phyloP scores from a whole-genome alignment of 2,329 filamentous ascomycete species.

The Leptographium procerum region DNA sequence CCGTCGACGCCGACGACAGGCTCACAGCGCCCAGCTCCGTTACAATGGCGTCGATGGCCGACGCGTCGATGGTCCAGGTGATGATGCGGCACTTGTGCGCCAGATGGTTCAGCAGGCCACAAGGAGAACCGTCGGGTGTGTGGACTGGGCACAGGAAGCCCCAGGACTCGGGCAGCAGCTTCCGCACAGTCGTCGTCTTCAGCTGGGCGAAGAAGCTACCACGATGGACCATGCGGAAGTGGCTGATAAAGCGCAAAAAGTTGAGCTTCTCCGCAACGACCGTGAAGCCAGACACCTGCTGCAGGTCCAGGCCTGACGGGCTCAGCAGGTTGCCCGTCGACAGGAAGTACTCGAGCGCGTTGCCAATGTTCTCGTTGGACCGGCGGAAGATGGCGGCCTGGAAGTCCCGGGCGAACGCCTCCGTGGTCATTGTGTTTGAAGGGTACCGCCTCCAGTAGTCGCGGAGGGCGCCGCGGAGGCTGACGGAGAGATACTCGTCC shows the following conservation, averaged over 20 bases:
- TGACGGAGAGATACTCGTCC: constrained; percentile 67
- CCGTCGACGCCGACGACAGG: constrained; percentile 64
- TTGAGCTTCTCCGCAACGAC: constrained; percentile 99
- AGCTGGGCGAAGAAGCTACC: constrained; percentile 97
- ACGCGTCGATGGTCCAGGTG: constrained; percentile 63
- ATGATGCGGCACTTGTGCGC: constrained; percentile 89
- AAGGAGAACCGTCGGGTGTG: constrained; percentile 91
- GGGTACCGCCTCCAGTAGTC: constrained; percentile 46
- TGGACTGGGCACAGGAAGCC: constrained; percentile 96
- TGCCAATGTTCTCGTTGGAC: constrained; percentile 80
- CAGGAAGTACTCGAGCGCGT: constrained; percentile 84
- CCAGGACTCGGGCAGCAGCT: constrained; percentile 92
- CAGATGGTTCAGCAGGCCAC: constrained; percentile 88
- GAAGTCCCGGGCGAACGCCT: constrained; percentile 71
- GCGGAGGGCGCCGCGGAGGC: constrained; percentile 39
- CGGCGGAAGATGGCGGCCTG: constrained; percentile 64
- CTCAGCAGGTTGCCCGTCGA: constrained; percentile 91
- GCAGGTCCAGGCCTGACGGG: constrained; percentile 83
- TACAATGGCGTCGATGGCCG: constrained; percentile 60
- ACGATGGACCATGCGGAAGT: constrained; percentile 97
- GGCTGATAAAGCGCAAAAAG: constrained; percentile 95
- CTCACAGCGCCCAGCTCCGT: constrained; percentile 69
- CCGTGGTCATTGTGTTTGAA: constrained; percentile 63
- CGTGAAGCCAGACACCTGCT: constrained; percentile 89
- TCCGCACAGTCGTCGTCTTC: constrained; percentile 94